phyloP scores from a whole-genome alignment of 73 alveolate species.

The Blepharisma stoltei region DNA sequence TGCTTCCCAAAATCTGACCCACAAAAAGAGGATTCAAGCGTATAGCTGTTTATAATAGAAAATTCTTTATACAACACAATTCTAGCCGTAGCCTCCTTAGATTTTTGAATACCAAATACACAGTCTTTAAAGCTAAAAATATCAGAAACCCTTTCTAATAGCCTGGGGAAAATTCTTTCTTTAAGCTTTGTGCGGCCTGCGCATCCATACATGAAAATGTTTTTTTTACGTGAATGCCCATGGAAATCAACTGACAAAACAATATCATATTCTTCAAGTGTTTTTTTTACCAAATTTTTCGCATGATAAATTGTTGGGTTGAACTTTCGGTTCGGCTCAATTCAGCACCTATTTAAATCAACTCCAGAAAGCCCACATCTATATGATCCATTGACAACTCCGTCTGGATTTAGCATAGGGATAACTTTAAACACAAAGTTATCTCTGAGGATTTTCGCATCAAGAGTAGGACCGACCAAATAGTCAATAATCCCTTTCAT shows the following conservation, averaged over 20 bases:
- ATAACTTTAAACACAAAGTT: conserved; percentile 82
- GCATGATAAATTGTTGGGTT: conserved; percentile 93
- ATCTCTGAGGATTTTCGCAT: conserved; percentile 85
- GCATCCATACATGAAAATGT: conserved; percentile 16
- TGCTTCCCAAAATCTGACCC: conserved; percentile 90
- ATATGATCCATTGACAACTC: conserved; percentile 98
- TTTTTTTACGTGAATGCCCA: conserved; percentile 97
- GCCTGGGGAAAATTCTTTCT: conserved; percentile 85
- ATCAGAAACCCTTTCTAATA: conserved; percentile 79
- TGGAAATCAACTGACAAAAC: conserved; percentile 96
- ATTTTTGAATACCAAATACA: conserved; percentile 79
- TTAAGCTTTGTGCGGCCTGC: conserved; percentile 62
- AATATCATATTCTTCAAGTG: conserved; percentile 91
- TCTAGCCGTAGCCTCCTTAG: conserved; percentile 93
- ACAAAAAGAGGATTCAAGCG: conserved; percentile 93
- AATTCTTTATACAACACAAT: conserved; percentile 82
- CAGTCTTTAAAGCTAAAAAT: conserved; percentile 88
- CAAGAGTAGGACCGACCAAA: conserved; percentile 78
- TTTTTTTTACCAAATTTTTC: conserved; percentile 88
- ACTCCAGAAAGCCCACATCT: conserved; percentile 91
- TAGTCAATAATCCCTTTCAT: conserved; percentile 83
- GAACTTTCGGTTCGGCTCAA: conserved; percentile 90
- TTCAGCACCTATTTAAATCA: conserved; percentile 97
- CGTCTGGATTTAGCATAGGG: conserved; percentile 99
- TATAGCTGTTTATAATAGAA: conserved; percentile 77